Evolutionary conservation across 2,329 filamentous ascomycete genomes (phyloP), one percentile per base, ranked within the genome.

Genomic region (Cordyceps pruinosa): DNA sequence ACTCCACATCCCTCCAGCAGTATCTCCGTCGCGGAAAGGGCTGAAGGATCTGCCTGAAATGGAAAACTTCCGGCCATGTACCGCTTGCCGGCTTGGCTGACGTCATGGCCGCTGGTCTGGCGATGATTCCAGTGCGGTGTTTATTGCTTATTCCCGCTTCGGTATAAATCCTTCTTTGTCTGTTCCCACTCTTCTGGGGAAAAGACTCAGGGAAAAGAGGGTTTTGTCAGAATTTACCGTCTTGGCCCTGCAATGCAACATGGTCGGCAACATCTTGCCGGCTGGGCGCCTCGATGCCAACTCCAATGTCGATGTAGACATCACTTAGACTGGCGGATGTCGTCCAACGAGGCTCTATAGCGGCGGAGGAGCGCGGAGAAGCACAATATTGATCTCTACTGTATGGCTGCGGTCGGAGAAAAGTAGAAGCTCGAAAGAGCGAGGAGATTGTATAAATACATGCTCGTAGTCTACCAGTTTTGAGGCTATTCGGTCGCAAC

Each of bases 11-110:
- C 10, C 7, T 12, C 6, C 34, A 3, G 17, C 34, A 50, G 6
- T 12, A 50, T 50, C 21, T 49, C 15, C 21, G 15, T 37, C 17
- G 23, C 9, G 5, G 12, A 15, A 1, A 13, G 4, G 7, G 7
- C 15, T 17, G 23, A 46, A 28, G 30, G 19, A 25, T 35, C 15
- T 28, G 26, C 4, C 5, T 7, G n/a, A 50, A 19, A 30, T 15
- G n/a, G 49, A 13, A 28, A 21, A 28, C 32, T 28, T 15, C 35
- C 25, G 25, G 12, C n/a, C 25, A 21, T 15, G 35, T 42, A 4
- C 35, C 49, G 49, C 35, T 15, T 42, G 12, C 49, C 49, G 26
- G 12, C 49, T 52, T 44, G 37, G 37, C 49, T 52, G 49, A 52
- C 49, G 49, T 52, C 37, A 52, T 52, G 35, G 12, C 19, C 4